Evolutionary conservation across 2,329 filamentous ascomycete genomes (phyloP).

Genomic region (Fusarium robinianum): DNA sequence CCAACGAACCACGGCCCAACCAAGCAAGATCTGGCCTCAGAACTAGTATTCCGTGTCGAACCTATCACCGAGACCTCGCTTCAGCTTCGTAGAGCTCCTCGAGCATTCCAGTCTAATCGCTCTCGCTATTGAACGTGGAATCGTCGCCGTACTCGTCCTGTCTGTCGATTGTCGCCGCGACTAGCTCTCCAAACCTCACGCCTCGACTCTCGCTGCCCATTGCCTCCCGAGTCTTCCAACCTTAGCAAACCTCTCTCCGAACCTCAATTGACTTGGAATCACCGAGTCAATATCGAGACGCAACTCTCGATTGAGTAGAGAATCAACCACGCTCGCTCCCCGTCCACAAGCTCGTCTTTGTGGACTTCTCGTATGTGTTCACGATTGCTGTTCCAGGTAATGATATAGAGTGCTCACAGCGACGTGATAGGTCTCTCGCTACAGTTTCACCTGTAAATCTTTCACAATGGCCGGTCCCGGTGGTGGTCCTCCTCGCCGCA

Average conservation of each 20-base stretch:
- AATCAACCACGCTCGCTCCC: conserved; percentile 47
- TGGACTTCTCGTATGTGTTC: conserved; percentile 31
- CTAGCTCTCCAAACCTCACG: conserved; percentile 10
- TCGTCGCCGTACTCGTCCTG: conserved; percentile 22
- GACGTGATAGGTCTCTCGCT: conserved; percentile 33
- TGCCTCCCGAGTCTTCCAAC: conserved; percentile 21
- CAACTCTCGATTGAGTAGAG: conserved; percentile 22
- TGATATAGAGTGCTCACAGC: conserved; percentile 20
- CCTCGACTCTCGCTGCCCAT: conserved; percentile 17
- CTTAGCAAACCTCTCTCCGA: conserved; percentile 17
- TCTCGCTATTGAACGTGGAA: conserved; percentile 22
- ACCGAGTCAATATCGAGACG: conserved; percentile 20
- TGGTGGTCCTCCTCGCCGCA: conserved; percentile 84
- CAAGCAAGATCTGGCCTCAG: conserved; percentile 7
- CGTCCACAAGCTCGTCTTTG: conserved; percentile 37
- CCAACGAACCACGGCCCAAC: conserved; percentile 9
- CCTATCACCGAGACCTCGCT: conserved; percentile 16
- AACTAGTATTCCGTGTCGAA: conserved; percentile 20
- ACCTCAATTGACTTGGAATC: conserved; percentile 19
- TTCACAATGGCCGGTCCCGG: conserved; percentile 85
- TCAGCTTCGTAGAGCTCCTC: conserved; percentile 29
- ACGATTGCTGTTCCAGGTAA: background rate
- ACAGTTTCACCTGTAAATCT: conserved; percentile 42
- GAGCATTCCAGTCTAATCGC: conserved; percentile 18
- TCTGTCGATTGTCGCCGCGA: conserved; percentile 18